Evolutionary conservation across 306 rosid genomes (phyloP).

Genomic region (Malus domestica): ASM211411v1 NC_041804.1:11567001-11567500

Average conservation of each 20-base stretch:
- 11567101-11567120: neutral
- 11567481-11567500: neutral
- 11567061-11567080: neutral
- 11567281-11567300: neutral
- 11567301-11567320: neutral
- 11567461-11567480: neutral
- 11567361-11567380: neutral
- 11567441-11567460: neutral
- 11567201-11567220: neutral
- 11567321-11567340: neutral
- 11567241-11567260: neutral
- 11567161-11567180: slow-evolving; percentile 10
- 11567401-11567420: neutral
- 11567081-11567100: neutral
- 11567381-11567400: neutral
- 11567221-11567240: neutral
- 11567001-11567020: neutral
- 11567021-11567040: neutral
- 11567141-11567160: slow-evolving; percentile 1
- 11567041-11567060: neutral
- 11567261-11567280: neutral
- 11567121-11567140: slow-evolving; percentile 9
- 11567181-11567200: slow-evolving; percentile 8
- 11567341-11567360: neutral
- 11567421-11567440: slow-evolving; percentile 11